phyloP scores from a whole-genome alignment of 2,329 filamentous ascomycete species.

The Catunica adiposa region DNA sequence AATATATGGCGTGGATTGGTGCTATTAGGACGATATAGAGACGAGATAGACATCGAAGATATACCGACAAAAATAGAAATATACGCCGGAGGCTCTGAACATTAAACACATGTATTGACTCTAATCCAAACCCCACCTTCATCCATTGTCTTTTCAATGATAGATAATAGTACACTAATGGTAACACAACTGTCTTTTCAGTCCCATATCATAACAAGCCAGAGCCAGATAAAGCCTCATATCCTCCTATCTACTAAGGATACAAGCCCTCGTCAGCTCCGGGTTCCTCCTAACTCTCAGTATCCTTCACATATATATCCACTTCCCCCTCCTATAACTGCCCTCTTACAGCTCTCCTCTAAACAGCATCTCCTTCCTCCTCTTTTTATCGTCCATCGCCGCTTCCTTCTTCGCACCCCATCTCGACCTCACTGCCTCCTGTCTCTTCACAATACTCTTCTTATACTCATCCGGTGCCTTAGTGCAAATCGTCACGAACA shows the following conservation, averaged over 20 bases:
- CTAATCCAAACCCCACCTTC: no score
- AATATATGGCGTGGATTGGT: background rate
- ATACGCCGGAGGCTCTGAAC: background rate
- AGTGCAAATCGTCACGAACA: slow-evolving; percentile 43
- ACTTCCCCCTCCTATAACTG: background rate
- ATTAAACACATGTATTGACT: no score
- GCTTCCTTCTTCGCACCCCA: slow-evolving; percentile 41
- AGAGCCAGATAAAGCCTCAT: no score
- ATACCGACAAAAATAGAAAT: background rate
- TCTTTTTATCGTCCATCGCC: slow-evolving; percentile 38
- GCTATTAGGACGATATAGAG: background rate
- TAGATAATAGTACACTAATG: no score
- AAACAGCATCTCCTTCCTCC: slow-evolving; percentile 36
- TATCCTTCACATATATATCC: background rate
- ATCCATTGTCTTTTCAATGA: no score
- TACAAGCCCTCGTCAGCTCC: background rate
- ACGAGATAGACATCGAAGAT: background rate
- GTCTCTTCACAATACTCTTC: slow-evolving; percentile 27
- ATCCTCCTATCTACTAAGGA: background rate
- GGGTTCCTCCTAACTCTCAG: background rate
- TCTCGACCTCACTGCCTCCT: slow-evolving; percentile 32
- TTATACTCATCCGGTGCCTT: slow-evolving; percentile 32
- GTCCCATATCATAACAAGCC: no score
- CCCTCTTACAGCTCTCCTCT: slow-evolving; percentile 31
- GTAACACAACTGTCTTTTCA: no score